These are phyloP conservation scores for Zymoseptoria pseudotritici DNA, from an alignment of 2,329 filamentous ascomycete genomes.

Conservation along the genomic window DNA sequence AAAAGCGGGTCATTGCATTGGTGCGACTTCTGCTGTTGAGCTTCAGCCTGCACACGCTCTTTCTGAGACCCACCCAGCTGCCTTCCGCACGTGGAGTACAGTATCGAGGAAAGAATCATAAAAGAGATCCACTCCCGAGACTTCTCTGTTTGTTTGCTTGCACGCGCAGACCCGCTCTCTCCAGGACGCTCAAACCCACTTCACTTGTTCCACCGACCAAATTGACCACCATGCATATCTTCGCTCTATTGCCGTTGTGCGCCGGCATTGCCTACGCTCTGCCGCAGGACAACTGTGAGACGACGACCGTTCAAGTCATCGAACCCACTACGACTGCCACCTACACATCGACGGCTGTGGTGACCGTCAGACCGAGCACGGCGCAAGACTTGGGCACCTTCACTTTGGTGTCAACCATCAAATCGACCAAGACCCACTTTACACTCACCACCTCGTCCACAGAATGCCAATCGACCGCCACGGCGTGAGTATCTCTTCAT, in stretches of 20 bases:
- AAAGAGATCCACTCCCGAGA: background rate
- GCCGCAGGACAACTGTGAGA: conserved; percentile 23
- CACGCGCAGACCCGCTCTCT: background rate
- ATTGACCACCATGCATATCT: conserved; percentile 17
- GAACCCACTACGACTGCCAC: conserved; percentile 26
- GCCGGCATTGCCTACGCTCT: conserved; percentile 19
- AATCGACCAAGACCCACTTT: conserved; percentile 22
- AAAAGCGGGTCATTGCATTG: background rate
- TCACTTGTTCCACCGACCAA: conserved; percentile 8
- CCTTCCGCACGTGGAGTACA: background rate
- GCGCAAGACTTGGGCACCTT: conserved; percentile 24
- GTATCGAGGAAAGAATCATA: background rate
- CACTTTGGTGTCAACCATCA: conserved; percentile 20
- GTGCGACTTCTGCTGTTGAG: background rate
- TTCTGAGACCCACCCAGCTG: background rate
- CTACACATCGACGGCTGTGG: conserved; percentile 21
- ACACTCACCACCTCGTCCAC: conserved; percentile 22
- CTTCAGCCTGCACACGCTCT: background rate
- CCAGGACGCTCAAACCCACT: conserved; percentile 1
- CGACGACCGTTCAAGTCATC: conserved; percentile 22
- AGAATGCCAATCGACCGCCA: conserved; percentile 17
- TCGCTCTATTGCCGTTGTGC: conserved; percentile 17
- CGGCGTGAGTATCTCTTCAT: conserved; percentile 16
- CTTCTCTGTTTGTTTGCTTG: background rate
- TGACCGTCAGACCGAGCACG: conserved; percentile 19